Conservation (phyloP, 352 stramenopile genomes). For the Pythium oligandrum region DNA sequence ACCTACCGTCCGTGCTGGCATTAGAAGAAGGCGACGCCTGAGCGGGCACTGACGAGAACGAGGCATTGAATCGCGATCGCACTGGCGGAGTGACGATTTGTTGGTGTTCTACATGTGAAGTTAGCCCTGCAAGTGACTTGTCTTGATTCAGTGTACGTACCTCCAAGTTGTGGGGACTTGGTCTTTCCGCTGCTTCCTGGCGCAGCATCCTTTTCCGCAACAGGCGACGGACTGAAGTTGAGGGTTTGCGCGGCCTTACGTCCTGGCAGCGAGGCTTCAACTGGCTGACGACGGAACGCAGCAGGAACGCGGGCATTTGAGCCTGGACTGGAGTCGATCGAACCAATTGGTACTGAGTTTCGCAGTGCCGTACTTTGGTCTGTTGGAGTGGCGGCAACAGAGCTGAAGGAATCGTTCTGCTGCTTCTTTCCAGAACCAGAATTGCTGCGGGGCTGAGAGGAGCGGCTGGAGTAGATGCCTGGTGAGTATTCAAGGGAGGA, state of each 20-base stretch:
- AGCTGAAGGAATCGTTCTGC: neutral
- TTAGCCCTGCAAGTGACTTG: neutral
- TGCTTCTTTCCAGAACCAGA: no score
- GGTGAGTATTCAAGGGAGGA: conserved; percentile 39
- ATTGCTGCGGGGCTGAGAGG: conserved; percentile 30
- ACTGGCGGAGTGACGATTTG: conserved; percentile 10
- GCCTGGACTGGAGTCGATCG: conserved; percentile 47
- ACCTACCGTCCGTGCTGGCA: conserved; percentile 6
- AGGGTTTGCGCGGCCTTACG: conserved; percentile 39
- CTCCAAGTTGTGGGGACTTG: no score
- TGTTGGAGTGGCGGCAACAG: conserved; percentile 1
- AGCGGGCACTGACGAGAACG: conserved; percentile 8
- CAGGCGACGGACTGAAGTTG: conserved; percentile 38
- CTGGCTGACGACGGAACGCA: conserved; percentile 27
- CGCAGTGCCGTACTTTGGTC: conserved; percentile 8
- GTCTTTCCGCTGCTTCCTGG: no score
- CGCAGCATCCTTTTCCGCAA: neutral
- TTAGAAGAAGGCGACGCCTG: neutral
- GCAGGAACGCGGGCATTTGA: conserved; percentile 10
- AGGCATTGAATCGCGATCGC: conserved; percentile 16
- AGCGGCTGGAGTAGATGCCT: conserved; percentile 61
- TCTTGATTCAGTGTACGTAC: no score
- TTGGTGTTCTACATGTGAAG: conserved; percentile 5
- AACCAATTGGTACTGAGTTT: conserved; percentile 28
- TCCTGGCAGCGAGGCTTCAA: conserved; percentile 12